Conservation (phyloP, 345 rosid genomes). For the Euphorbia pulcherrima region DNA sequence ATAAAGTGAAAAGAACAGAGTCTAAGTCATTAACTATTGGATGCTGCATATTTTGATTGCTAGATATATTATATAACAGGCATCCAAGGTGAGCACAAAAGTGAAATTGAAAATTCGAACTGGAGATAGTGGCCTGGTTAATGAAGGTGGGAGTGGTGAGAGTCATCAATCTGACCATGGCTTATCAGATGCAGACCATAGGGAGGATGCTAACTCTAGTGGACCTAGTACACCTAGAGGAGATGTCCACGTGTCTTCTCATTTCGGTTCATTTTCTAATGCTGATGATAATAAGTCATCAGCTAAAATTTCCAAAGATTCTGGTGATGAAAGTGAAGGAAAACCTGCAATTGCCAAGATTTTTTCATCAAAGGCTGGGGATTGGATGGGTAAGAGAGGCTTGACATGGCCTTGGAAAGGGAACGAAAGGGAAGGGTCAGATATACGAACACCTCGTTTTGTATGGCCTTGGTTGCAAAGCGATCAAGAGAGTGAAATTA, state of each 20-base stretch:
- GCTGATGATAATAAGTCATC: constrained; percentile 52
- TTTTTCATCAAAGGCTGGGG: constrained; percentile 74
- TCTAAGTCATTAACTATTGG: no score
- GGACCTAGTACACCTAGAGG: constrained; percentile 94
- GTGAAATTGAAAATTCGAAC: constrained; percentile 71
- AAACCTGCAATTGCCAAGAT: constrained; percentile 65
- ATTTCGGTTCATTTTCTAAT: constrained; percentile 58
- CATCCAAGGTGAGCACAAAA: constrained; percentile 75
- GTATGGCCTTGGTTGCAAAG: constrained; percentile 54
- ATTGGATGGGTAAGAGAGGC: constrained; percentile 81
- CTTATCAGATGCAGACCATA: constrained; percentile 56
- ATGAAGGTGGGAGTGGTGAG: constrained; percentile 78
- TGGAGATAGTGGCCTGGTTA: constrained; percentile 45
- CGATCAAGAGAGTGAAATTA: constrained; percentile 54
- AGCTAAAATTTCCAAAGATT: constrained; percentile 47
- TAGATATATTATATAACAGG: constrained; percentile 47
- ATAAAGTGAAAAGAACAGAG: no score
- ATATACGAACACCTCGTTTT: constrained; percentile 44
- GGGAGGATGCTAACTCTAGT: constrained; percentile 81
- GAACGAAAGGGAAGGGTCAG: constrained; percentile 63
- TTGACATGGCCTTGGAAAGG: constrained; percentile 97
- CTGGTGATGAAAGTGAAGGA: constrained; percentile 70
- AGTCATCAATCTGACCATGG: constrained; percentile 65
- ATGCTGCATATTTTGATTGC: constrained; percentile 30
- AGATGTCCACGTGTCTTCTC: constrained; percentile 46